A percentile compares a stretch with the other conserved stretches of the same genome.
Evolutionary conservation across 2,329 filamentous ascomycete genomes (phyloP).

Genomic region (Lizonia empirigonia): DNA sequence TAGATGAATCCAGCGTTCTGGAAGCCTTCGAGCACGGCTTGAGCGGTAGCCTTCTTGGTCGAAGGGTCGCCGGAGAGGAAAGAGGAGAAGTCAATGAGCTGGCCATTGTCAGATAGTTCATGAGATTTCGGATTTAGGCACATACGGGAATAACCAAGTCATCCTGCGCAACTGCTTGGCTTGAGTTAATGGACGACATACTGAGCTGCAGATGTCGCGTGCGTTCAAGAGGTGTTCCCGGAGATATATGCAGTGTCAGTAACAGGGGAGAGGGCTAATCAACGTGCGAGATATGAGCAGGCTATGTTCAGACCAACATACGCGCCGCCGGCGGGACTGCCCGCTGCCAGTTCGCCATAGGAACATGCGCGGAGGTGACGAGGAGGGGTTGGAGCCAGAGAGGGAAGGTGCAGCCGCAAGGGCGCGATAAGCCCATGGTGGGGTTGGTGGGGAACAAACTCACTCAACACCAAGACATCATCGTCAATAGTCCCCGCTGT

Average conservation of each 20-base stretch:
- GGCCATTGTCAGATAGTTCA: background rate
- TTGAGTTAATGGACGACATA: conserved; percentile 35
- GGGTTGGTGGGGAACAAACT: conserved; percentile 19
- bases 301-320: conserved; percentile 2
- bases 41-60: conserved; percentile 68
- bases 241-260: background rate
- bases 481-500: background rate
- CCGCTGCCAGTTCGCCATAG: conserved; percentile 24
- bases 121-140: conserved; percentile 57
- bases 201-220: background rate
- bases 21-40: conserved; percentile 78
- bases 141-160: conserved; percentile 48
- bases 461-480: conserved; percentile 17
- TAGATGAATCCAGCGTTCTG: conserved; percentile 89
- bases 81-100: conserved; percentile 79
- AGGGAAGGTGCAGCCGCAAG: conserved; percentile 39
- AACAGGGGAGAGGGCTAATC: background rate
- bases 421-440: conserved; percentile 29
- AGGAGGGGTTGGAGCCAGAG: conserved; percentile 23
- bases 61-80: conserved; percentile 69
- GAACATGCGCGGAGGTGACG: conserved; percentile 16
- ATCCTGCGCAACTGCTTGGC: conserved; percentile 47
- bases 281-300: conserved; percentile 2
- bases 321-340: conserved; percentile 25
- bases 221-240: background rate